Base-by-base conservation (phyloP, 2,329 filamentous ascomycete genomes). In the Gaeumannomyces sp. region DNA sequence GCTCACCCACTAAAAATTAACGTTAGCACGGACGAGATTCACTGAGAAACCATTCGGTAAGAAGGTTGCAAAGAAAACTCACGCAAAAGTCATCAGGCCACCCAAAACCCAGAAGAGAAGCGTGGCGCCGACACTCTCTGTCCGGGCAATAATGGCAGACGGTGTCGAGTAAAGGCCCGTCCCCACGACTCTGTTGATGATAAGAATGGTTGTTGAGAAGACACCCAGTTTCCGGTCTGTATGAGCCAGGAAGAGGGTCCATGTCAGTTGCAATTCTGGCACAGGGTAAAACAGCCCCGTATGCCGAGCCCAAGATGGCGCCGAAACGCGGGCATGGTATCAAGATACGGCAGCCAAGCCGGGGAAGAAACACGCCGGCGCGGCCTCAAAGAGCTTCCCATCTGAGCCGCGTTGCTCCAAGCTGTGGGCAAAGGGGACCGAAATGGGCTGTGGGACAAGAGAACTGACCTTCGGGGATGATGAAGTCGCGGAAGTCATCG, bases 161-260 rank as follows among this genome's bases (percentile, higher is more conserved):
- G 81, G 80, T 0, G 78, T 81, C 8, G 78, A 79, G 68, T 81
- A 83, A 65, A 83, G 81, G 56, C 80, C 81, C 0, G 80, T 80
- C 16, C 81, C 81, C 64, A 81, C 76, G 53, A 80, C 76, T 2
- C 79, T 76, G 68, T 81, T 81, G 69, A 82, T 79, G 64, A 81
- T 80, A 59, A 82, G 71, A 64, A 80, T 77, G 2, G 78, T 68
- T 22, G 71, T 73, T 57, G 71, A 73, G 71, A 71, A 73, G 50
- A 70, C 70, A 59, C 72, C 72, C 59, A 73, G 67, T 61, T 73
- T 73, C 58, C 72, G 67, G 45, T 73, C 72, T 70, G 25, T n/a
- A 29, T 3, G 16, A 33, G 29, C n/a, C 14, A 45, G 16, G 38
- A 45, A 38, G 35, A 19, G 2, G 13, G 16, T 45, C 38, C 38